Base-by-base conservation (phyloP, 164 flowering plant genomes). In the Chloranthus sessilifolius region DNA sequence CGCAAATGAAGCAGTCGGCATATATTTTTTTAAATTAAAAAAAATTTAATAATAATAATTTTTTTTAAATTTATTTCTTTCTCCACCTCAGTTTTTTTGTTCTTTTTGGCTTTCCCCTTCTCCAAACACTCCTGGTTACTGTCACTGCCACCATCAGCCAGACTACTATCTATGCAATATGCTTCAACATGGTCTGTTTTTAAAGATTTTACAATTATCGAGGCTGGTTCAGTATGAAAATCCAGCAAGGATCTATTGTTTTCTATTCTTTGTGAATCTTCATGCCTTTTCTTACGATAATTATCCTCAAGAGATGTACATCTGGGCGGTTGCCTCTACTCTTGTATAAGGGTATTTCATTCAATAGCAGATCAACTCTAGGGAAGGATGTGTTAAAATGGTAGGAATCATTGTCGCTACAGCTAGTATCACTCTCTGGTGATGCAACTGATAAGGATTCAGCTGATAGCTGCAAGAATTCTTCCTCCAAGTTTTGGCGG, bases 401-500 rank as follows among this genome's bases (percentile, higher is more conserved):
- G 56, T 55, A 55, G 27, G 48, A 47, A 50, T 79, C 85, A 36
- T 76, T n/a, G 47, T 69, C 87, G 68, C 82, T 71, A 35, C 62
- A 53, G 64, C 95, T 88, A 24, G 88, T 81, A 65, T 80, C 62
- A 65, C 88, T 88, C 49, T 86, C 91, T 53, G 95, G 81, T 38
- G 95, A 88, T 33, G 72, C 82, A 47, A 71, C 78, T 16, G 94
- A 85, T 63, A 61, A 79, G 22, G 96, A 85, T 6, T 82, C 91
- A 15, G 88, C 89, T 49, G 99, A 82, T 8, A 83, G 66, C 71
- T 86, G 94, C 74, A 86, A 47, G 64, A 79, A 68, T 63, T 92
- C 96, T 64, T 88, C 94, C 60, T 79, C 96, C 39, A 88, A 63
- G 58, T 76, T 74, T 15, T 84, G 82, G 34, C 95, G 94, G n/a